A percentile compares a stretch with the other conserved stretches of the same genome.
Evolutionary conservation across 2,329 filamentous ascomycete genomes (phyloP).

Genomic region (Fusarium sp.): DNA sequence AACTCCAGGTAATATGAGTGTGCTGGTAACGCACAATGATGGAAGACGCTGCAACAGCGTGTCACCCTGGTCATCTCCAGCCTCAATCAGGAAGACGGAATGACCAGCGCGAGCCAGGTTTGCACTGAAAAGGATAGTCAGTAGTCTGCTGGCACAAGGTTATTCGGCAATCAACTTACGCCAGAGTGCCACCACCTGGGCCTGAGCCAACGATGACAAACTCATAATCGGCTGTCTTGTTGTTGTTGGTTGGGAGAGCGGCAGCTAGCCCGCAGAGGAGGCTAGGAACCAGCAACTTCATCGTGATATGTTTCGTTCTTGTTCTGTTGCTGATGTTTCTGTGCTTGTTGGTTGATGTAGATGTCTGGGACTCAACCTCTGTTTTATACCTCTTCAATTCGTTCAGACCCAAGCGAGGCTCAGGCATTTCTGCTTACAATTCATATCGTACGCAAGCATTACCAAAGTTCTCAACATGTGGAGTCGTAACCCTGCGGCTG

Average conservation of each 20-base stretch:
- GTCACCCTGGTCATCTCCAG: constrained; percentile 63
- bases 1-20: not conserved
- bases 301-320: not conserved
- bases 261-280: constrained; percentile 3
- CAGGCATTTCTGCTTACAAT: not conserved
- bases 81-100: constrained; percentile 67
- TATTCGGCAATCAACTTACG: constrained; percentile 37
- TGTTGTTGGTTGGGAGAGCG: constrained; percentile 4
- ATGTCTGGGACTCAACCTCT: not conserved
- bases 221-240: constrained; percentile 55
- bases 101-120: constrained; percentile 66
- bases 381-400: not conserved
- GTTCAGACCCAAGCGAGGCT: not conserved
- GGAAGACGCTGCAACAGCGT: constrained; percentile 24
- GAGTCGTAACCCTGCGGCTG: not conserved
- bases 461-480: not conserved
- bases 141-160: too few relatives aligned
- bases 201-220: constrained; percentile 70
- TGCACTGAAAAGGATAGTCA: constrained; percentile 42
- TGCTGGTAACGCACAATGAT: constrained; percentile 7
- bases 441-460: not conserved
- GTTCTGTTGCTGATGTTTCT: not conserved
- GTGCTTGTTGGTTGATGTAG: not conserved
- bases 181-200: constrained; percentile 65
- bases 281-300: not conserved